Evolutionary conservation across 345 rosid species (phyloP).

Genomic region (Lumnitzera littorea): DNA sequence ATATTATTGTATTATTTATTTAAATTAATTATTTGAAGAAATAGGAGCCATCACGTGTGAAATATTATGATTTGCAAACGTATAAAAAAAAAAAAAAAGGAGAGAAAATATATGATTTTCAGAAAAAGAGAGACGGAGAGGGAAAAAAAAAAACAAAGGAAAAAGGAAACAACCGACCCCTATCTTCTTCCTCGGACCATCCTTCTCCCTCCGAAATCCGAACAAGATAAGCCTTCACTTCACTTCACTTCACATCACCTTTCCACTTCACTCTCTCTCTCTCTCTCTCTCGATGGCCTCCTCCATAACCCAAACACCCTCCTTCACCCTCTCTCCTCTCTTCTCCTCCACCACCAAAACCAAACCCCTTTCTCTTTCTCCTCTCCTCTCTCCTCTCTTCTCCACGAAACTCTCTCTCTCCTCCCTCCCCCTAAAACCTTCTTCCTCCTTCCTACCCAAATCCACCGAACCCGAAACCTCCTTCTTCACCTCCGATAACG

Average conservation of each 20-base stretch:
- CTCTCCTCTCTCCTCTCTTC: conserved; percentile 28
- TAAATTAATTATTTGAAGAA: too few relatives aligned
- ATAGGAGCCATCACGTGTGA: too few relatives aligned
- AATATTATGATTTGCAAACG: too few relatives aligned
- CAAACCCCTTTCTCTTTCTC: conserved; percentile 28
- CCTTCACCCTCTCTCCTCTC: conserved; percentile 5
- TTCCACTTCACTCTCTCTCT: neutral
- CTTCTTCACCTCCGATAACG: conserved; percentile 42
- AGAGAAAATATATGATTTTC: too few relatives aligned
- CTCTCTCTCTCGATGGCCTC: conserved; percentile 5
- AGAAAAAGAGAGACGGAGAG: too few relatives aligned
- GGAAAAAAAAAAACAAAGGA: too few relatives aligned
- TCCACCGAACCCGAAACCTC: conserved; percentile 27
- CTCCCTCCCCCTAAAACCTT: conserved; percentile 16
- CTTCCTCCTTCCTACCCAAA: conserved; percentile 16
- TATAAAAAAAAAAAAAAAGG: too few relatives aligned
- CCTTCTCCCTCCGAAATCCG: neutral
- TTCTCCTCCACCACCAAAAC: conserved; percentile 17
- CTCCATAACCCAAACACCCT: conserved; percentile 1
- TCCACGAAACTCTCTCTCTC: conserved; percentile 18
- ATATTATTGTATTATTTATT: too few relatives aligned
- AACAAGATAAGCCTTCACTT: conserved; percentile 8
- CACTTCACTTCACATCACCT: neutral
- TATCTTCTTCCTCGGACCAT: conserved; percentile 1
- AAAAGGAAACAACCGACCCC: neutral